Conservation (phyloP, 2,329 filamentous ascomycete genomes). For the Trichoderma simmonsii region DNA sequence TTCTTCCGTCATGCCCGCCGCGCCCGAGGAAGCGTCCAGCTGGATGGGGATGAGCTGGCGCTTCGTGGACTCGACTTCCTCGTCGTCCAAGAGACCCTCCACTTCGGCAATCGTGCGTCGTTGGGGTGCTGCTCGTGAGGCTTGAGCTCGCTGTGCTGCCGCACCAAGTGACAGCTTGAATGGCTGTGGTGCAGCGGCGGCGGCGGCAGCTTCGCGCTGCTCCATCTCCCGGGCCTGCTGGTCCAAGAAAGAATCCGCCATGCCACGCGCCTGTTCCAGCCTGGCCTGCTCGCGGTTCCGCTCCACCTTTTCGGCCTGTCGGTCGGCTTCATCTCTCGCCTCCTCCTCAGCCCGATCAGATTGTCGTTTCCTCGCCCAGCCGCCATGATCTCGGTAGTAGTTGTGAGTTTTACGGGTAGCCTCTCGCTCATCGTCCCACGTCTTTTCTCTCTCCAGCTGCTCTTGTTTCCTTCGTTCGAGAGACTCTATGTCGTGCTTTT, state of each 20-base stretch:
- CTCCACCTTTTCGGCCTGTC: conserved; percentile 74
- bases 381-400: conserved; percentile 83
- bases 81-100: conserved; percentile 90
- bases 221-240: conserved; percentile 76
- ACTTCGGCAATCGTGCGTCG: conserved; percentile 88
- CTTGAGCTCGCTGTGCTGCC: conserved; percentile 70
- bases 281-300: conserved; percentile 65
- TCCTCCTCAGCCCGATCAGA: conserved; percentile 71
- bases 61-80: conserved; percentile 73
- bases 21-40: conserved; percentile 65
- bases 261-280: conserved; percentile 73
- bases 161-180: conserved; percentile 94
- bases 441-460: conserved; percentile 58
- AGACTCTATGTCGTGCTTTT: conserved; percentile 69
- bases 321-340: conserved; percentile 77
- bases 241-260: conserved; percentile 89
- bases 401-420: conserved; percentile 66
- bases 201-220: conserved; percentile 37
- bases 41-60: conserved; percentile 79
- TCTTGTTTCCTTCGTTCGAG: conserved; percentile 65
- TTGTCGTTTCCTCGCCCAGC: conserved; percentile 80
- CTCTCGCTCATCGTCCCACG: conserved; percentile 93
- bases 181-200: conserved; percentile 60
- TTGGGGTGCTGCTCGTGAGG: conserved; percentile 52
- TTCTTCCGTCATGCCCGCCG: conserved; percentile 72